phyloP scores from a whole-genome alignment of 2,329 filamentous ascomycete genomes.

The Pestalotiopsis sp. region DNA sequence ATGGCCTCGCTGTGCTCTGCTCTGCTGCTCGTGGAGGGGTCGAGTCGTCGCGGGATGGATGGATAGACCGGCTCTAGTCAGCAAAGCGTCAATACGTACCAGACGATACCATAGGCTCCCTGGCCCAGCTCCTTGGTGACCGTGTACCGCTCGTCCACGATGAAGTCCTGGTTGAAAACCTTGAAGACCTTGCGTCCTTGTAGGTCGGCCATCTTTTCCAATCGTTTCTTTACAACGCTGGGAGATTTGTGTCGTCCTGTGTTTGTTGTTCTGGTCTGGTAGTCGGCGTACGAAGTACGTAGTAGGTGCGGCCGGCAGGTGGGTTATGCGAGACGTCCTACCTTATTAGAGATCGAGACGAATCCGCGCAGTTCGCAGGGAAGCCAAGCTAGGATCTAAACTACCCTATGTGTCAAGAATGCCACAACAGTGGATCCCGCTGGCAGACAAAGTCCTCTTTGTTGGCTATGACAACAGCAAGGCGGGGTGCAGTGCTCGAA shows the following conservation, averaged over 20 bases:
- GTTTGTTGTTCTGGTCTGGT: neutral
- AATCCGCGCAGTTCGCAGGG: neutral
- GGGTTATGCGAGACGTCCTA: neutral
- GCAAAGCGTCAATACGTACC: conserved; percentile 58
- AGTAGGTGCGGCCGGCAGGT: neutral
- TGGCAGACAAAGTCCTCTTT: conserved; percentile 4
- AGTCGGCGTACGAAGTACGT: neutral
- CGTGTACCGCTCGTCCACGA: conserved; percentile 96
- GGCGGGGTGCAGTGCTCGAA: conserved; percentile 6
- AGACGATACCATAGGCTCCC: conserved; percentile 98
- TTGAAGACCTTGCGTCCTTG: conserved; percentile 80
- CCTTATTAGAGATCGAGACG: neutral
- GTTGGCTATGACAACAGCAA: conserved; percentile 7
- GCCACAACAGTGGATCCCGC: conserved; percentile 2
- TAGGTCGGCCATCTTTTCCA: conserved; percentile 31
- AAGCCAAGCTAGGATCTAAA: neutral
- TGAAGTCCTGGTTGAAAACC: conserved; percentile 99
- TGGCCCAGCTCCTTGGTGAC: conserved; percentile 99
- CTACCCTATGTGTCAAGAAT: neutral
- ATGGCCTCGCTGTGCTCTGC: conserved; percentile 6
- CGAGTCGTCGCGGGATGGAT: neutral
- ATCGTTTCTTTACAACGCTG: neutral
- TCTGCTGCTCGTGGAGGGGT: conserved; percentile 4
- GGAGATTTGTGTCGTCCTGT: neutral
- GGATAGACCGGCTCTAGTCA: conserved; percentile 2